Evolutionary conservation across 768 basidiomycete species (phyloP).

Genomic region (Tylopilus plumbeoviolaceoides): DNA sequence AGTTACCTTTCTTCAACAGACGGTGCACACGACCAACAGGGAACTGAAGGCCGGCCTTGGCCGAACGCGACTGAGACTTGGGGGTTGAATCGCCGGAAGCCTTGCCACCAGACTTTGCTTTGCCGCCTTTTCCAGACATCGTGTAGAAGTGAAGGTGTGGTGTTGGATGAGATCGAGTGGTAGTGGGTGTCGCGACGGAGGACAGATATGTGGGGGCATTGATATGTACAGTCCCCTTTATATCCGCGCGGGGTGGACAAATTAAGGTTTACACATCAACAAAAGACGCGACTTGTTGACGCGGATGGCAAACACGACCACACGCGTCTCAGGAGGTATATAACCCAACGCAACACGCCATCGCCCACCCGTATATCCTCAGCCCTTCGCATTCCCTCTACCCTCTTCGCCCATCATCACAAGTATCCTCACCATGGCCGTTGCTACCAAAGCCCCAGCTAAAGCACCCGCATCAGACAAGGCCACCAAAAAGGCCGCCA

Average conservation of each 20-base stretch:
- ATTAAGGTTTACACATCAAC: slow-evolving; percentile 39
- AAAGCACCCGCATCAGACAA: slow-evolving; percentile 52
- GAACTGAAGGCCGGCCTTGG: slow-evolving; percentile 74
- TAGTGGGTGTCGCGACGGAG: slow-evolving; percentile 13
- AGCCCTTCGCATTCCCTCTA: not conserved
- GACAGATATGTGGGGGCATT: slow-evolving; percentile 12
- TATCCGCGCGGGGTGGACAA: slow-evolving; percentile 17
- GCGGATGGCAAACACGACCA: slow-evolving; percentile 34
- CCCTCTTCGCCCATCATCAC: slow-evolving; percentile 4
- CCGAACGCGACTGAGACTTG: slow-evolving; percentile 65
- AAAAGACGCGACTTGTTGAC: slow-evolving; percentile 19
- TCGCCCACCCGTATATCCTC: slow-evolving; percentile 9
- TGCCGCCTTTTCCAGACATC: slow-evolving; percentile 34
- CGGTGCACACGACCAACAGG: slow-evolving; percentile 92
- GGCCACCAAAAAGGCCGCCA: slow-evolving; percentile 76
- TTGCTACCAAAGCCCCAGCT: slow-evolving; percentile 69
- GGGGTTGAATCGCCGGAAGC: slow-evolving; percentile 38
- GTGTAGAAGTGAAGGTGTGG: not conserved
- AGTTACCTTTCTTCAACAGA: slow-evolving; percentile 68
- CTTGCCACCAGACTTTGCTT: slow-evolving; percentile 44
- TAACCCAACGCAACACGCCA: slow-evolving; percentile 2
- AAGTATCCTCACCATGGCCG: slow-evolving; percentile 43
- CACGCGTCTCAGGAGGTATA: slow-evolving; percentile 31
- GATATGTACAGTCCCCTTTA: slow-evolving; percentile 28
- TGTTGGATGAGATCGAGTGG: not conserved